phyloP scores from a whole-genome alignment of 257 asterid species.

The Anisodus tanguticus region DNA sequence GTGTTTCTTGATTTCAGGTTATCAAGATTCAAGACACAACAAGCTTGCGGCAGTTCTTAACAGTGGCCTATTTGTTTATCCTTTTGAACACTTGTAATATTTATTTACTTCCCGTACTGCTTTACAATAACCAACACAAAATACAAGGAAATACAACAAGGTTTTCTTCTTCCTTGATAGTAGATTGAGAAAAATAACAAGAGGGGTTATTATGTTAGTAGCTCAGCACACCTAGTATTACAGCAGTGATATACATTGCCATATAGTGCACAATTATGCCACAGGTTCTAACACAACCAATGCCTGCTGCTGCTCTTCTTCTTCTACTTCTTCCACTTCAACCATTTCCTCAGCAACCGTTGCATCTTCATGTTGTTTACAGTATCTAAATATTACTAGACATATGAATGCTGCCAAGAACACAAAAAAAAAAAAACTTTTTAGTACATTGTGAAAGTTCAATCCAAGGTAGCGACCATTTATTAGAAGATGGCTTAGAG shows the following conservation, averaged over 20 bases:
- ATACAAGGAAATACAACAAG: constrained; percentile 18
- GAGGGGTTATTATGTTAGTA: constrained; percentile 16
- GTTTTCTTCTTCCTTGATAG: not conserved
- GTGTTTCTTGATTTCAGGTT: too few relatives aligned
- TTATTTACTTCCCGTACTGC: too few relatives aligned
- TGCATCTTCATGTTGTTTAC: constrained; percentile 54
- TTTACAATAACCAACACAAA: too few relatives aligned
- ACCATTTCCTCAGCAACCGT: constrained; percentile 41
- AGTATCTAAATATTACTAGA: constrained; percentile 75
- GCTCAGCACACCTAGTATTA: not conserved
- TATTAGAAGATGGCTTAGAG: not conserved
- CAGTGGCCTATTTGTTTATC: too few relatives aligned
- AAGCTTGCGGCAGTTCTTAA: too few relatives aligned
- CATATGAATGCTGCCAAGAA: constrained; percentile 80
- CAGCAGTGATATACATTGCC: not conserved
- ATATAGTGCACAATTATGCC: not conserved
- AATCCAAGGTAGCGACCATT: not conserved
- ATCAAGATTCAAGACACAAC: too few relatives aligned
- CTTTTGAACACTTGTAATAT: too few relatives aligned
- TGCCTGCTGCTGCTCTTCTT: constrained; percentile 49
- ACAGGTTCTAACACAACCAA: constrained; percentile 52
- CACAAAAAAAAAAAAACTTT: not conserved
- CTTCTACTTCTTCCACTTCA: constrained; percentile 28
- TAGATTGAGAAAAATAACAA: not conserved
- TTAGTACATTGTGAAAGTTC: not conserved